Conservation (phyloP, 2,329 filamentous ascomycete genomes). For the Davidsoniella australis region DNA sequence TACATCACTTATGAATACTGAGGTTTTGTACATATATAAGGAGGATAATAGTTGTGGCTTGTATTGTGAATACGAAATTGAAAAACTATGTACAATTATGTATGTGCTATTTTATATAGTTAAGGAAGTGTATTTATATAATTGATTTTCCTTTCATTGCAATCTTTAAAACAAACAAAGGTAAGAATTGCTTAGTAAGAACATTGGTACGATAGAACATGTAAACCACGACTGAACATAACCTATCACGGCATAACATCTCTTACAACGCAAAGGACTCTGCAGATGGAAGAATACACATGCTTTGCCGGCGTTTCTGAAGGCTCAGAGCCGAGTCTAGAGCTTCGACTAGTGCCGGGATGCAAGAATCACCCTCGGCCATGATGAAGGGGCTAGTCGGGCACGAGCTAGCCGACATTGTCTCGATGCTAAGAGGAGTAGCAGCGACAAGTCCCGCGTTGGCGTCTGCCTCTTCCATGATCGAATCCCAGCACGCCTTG, state of each 20-base stretch:
- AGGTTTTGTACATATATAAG: background rate
- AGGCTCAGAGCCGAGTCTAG: background rate
- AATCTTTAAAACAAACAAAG: too few relatives aligned
- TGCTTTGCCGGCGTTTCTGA: slow-evolving; percentile 10
- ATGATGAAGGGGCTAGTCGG: slow-evolving; percentile 9
- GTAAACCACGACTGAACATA: too few relatives aligned
- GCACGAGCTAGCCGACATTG: slow-evolving; percentile 6
- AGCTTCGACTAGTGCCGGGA: background rate
- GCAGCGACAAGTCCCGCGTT: background rate
- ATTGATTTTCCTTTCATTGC: too few relatives aligned
- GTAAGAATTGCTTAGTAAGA: too few relatives aligned
- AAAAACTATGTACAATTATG: too few relatives aligned
- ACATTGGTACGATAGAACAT: too few relatives aligned
- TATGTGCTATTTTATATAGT: too few relatives aligned
- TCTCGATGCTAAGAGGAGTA: background rate
- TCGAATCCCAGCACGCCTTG: slow-evolving; percentile 3
- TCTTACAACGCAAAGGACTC: background rate
- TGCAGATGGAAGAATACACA: slow-evolving; percentile 4
- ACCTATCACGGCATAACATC: background rate
- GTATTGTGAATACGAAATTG: background rate
- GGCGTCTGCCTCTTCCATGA: slow-evolving; percentile 1
- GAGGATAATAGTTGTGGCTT: background rate
- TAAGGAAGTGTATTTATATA: too few relatives aligned
- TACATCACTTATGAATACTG: background rate
- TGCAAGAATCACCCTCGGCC: background rate